Evolutionary conservation across 2,329 filamentous ascomycete genomes (phyloP).

Genomic region (Ophiostoma pallidulum): DNA sequence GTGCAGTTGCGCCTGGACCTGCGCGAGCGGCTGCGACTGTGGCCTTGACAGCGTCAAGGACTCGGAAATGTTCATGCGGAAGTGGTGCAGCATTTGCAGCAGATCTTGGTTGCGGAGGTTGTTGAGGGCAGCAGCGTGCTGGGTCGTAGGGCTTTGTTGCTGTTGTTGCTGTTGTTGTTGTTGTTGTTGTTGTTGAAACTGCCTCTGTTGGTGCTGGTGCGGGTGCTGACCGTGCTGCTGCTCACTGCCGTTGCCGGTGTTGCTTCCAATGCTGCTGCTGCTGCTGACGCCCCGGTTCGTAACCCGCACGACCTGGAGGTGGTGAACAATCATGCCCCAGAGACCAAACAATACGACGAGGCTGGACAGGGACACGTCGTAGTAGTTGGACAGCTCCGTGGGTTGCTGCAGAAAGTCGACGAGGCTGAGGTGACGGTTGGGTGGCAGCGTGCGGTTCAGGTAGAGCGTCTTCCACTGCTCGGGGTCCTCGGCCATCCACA

Average conservation of each 20-base stretch:
- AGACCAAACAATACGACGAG: slow-evolving; percentile 6
- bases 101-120: slow-evolving; percentile 49
- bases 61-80: slow-evolving; percentile 20
- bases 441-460: slow-evolving; percentile 25
- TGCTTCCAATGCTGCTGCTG: too few species aligned
- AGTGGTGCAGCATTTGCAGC: slow-evolving; percentile 43
- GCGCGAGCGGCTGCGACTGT: too few species aligned
- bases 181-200: too few species aligned
- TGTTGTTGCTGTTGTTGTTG: too few species aligned
- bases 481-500: slow-evolving; percentile 59
- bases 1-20: too few species aligned
- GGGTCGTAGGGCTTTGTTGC: too few species aligned
- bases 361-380: slow-evolving; percentile 1
- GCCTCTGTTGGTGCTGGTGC: too few species aligned
- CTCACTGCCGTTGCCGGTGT: too few species aligned
- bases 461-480: slow-evolving; percentile 55
- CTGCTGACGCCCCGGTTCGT: too few species aligned
- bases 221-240: too few species aligned
- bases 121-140: neutral
- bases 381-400: slow-evolving; percentile 5
- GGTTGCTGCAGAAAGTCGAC: slow-evolving; percentile 9
- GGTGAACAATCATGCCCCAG: slow-evolving; percentile 13
- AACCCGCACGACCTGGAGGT: slow-evolving; percentile 5
- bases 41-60: neutral
- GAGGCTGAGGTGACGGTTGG: neutral